phyloP scores from a whole-genome alignment of 148 eudicot species.

The Salicornia ramosissima region DNA sequence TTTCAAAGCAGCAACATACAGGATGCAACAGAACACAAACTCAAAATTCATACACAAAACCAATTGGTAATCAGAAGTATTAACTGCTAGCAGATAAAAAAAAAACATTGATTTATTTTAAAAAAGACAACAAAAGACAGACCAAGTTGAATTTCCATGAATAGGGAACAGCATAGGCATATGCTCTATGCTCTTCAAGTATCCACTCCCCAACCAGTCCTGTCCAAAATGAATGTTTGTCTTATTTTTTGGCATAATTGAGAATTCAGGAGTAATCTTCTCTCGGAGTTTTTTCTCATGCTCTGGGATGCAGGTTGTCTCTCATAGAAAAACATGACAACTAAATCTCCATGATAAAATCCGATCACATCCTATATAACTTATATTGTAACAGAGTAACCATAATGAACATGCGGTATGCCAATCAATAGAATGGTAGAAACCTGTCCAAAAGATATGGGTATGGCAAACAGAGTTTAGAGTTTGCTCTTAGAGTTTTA shows the following conservation, averaged over 20 bases:
- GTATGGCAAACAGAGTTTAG: no score
- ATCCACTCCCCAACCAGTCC: conserved; percentile 5
- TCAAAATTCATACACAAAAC: no score
- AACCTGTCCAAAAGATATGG: no score
- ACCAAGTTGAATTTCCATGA: not conserved
- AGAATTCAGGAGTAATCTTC: no score
- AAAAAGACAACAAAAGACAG: not conserved
- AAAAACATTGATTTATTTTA: not conserved
- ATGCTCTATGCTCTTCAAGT: not conserved
- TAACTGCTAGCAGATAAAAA: not conserved
- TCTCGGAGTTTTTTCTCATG: not conserved
- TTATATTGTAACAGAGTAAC: no score
- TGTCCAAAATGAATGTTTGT: not conserved
- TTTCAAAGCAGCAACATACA: no score
- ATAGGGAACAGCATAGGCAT: not conserved
- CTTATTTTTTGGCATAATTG: not conserved
- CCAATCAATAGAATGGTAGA: no score
- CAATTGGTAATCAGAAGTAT: no score
- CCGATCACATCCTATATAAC: no score
- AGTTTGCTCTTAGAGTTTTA: no score
- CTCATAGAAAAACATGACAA: not conserved
- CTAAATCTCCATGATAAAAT: not conserved
- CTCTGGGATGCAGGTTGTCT: not conserved
- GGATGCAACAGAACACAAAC: no score
- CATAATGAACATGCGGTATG: no score